These are phyloP conservation scores for Epichloe festucae DNA, from an alignment of 2,329 filamentous ascomycete genomes.

Conservation along the genomic window DNA sequence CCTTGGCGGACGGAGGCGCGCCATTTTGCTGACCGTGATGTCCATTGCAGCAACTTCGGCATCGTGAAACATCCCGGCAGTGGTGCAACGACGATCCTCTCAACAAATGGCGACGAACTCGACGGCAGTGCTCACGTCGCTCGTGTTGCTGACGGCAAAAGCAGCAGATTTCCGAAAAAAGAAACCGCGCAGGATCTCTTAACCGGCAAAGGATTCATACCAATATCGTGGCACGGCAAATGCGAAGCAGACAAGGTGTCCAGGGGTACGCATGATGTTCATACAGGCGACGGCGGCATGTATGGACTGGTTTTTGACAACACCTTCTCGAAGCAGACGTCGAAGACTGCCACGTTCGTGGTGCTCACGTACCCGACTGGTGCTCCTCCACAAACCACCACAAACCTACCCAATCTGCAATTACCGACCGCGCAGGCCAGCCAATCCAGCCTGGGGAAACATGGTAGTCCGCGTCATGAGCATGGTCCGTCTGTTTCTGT, in stretches of 20 bases:
- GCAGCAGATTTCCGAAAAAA: conserved; percentile 38
- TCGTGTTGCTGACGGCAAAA: conserved; percentile 30
- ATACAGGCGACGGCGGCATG: conserved; percentile 66
- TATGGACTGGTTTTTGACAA: conserved; percentile 97
- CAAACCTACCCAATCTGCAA: conserved; percentile 51
- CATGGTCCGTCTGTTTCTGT: conserved; percentile 39
- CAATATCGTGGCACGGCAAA: conserved; percentile 80
- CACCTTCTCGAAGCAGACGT: conserved; percentile 90
- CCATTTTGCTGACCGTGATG: conserved; percentile 8
- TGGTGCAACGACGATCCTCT: conserved; percentile 35
- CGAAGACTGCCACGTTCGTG: conserved; percentile 90
- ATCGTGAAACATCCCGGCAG: conserved; percentile 93
- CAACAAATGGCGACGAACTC: conserved; percentile 30
- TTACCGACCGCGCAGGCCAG: conserved; percentile 25
- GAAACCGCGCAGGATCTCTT: conserved; percentile 52
- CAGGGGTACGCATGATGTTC: conserved; percentile 77
- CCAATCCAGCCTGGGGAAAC: conserved; percentile 38
- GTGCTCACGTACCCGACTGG: conserved; percentile 86
- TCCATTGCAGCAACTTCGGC: conserved; percentile 62
- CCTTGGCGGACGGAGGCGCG: not conserved
- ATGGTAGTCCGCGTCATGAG: conserved; percentile 31
- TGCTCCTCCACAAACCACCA: conserved; percentile 60
- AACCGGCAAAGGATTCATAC: conserved; percentile 52
- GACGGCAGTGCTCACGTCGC: conserved; percentile 32
- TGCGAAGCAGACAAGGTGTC: conserved; percentile 94